Conservation (phyloP, 78 protist species). For the Cyanophora paradoxa region DNA sequence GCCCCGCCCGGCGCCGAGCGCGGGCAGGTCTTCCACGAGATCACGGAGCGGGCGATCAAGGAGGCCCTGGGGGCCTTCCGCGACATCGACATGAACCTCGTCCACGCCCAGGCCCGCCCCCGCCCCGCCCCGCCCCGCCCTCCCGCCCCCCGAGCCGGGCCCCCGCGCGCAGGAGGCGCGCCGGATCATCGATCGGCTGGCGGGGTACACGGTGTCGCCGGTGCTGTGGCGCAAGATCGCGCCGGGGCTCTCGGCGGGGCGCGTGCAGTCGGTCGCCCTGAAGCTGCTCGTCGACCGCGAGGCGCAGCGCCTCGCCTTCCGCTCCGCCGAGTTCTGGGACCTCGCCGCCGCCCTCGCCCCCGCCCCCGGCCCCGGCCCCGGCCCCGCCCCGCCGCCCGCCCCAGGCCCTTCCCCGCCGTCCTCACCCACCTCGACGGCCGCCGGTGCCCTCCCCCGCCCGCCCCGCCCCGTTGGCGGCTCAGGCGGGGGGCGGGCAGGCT, state of each 20-base stretch:
- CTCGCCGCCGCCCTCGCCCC: neutral
- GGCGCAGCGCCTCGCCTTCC: neutral
- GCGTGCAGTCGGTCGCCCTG: constrained; percentile 21
- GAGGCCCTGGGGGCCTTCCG: constrained; percentile 1
- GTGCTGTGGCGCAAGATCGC: constrained; percentile 26
- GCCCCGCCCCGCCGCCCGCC: too few species aligned
- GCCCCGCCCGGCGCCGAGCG: too few species aligned
- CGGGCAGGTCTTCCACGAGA: constrained; percentile 10
- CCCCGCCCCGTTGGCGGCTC: too few species aligned
- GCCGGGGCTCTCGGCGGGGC: constrained; percentile 14
- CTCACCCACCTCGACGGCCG: neutral
- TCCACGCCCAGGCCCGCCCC: constrained; percentile 23
- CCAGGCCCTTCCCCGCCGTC: neutral
- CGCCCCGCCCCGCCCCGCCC: neutral
- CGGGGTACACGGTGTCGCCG: constrained; percentile 28
- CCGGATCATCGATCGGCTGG: neutral
- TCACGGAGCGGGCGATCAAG: constrained; percentile 4
- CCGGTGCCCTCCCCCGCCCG: too few species aligned
- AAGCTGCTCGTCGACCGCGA: neutral
- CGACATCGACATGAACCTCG: constrained; percentile 12
- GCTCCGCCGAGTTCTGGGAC: neutral
- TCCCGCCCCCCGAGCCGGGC: neutral
- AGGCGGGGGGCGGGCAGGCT: too few species aligned
- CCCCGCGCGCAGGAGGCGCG: constrained; percentile 9
- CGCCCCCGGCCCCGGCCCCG: neutral